Evolutionary conservation across 371 early-diverging fungal species (phyloP), one percentile per base, ranked within the genome.

Genomic region (Zancudomyces culisetae): DNA sequence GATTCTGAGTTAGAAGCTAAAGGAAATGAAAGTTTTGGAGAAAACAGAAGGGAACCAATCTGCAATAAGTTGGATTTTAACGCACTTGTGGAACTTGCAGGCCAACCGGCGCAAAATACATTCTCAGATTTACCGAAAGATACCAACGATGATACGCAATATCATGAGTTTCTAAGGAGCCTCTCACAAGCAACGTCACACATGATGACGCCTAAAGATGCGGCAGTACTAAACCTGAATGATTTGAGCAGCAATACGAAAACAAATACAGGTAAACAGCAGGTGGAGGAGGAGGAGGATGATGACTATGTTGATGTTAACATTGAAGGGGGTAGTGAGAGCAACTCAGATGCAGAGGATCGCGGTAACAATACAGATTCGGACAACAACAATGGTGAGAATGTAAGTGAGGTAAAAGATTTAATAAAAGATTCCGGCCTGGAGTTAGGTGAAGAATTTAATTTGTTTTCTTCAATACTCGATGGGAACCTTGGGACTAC

Each of bases 81-180:
- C n/a, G n/a, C n/a, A n/a, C n/a, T n/a, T n/a, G n/a, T n/a, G n/a
- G n/a, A n/a, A n/a, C n/a, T n/a, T n/a, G n/a, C n/a, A n/a, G n/a
- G n/a, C n/a, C n/a, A n/a, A n/a, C n/a, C n/a, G n/a, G n/a, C n/a
- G n/a, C n/a, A n/a, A n/a, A n/a, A n/a, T n/a, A n/a, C n/a, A n/a
- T n/a, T n/a, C n/a, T n/a, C n/a, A n/a, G n/a, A n/a, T n/a, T n/a
- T n/a, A n/a, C n/a, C n/a, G n/a, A 62, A 63, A 21, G 63, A 63
- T 27, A 56, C 58, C 20, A 55, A 49, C 27, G 63, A 63, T 42
- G 63, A n/a, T n/a, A n/a, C n/a, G n/a, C n/a, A n/a, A n/a, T n/a
- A n/a, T n/a, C n/a, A n/a, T n/a, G n/a, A n/a, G n/a, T n/a, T n/a
- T n/a, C n/a, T n/a, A n/a, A n/a, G n/a, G n/a, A n/a, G n/a, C n/a